Conservation (phyloP, 202 grass and related monocot species). For the Saccharum hybrid region DNA sequence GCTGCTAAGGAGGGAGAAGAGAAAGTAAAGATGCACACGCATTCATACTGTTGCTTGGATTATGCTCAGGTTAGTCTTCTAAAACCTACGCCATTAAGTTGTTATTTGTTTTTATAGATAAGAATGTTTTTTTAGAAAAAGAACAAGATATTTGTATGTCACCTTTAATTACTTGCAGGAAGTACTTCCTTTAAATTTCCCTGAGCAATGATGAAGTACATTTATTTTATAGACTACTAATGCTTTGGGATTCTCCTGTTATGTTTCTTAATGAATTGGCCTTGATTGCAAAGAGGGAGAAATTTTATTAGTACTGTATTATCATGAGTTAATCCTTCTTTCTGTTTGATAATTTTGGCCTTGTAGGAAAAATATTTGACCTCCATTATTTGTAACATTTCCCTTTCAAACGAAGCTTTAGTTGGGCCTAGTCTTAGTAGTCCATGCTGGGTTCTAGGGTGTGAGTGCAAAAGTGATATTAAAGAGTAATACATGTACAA, state of each 20-base stretch:
- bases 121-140: neutral
- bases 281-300: slow-evolving; percentile 1
- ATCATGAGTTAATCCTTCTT: slow-evolving; percentile 21
- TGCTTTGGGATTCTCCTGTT: neutral
- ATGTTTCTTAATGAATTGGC: neutral
- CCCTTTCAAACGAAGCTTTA: slow-evolving; percentile 13
- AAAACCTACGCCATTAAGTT: slow-evolving; percentile 16
- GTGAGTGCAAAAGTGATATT: slow-evolving; percentile 12
- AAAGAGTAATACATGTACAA: neutral
- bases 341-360: neutral
- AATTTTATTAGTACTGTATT: slow-evolving; percentile 20
- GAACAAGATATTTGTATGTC: neutral
- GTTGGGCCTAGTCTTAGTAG: neutral
- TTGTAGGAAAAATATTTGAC: neutral
- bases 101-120: slow-evolving; percentile 32
- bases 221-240: neutral
- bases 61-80: slow-evolving; percentile 79
- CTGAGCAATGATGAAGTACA: neutral
- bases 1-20: slow-evolving; percentile 85
- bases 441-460: neutral
- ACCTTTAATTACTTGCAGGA: slow-evolving; percentile 6
- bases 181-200: slow-evolving; percentile 1
- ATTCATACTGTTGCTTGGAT: slow-evolving; percentile 98
- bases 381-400: slow-evolving; percentile 5
- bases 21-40: slow-evolving; percentile 92